Evolutionary conservation across 257 asterid genomes (phyloP).

Genomic region (Lavandula angustifolia): DNA sequence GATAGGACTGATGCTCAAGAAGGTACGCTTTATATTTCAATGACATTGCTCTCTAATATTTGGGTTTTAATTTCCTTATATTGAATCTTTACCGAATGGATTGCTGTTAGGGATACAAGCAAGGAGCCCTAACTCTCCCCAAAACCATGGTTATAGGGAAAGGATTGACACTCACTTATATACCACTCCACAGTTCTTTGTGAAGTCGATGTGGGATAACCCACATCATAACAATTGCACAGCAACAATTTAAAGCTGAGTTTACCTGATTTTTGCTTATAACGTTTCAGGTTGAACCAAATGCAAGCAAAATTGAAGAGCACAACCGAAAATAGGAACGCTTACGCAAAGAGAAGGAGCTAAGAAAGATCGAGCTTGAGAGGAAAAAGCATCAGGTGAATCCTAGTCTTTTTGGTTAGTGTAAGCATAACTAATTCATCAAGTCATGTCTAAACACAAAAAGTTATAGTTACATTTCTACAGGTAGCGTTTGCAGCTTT

Average conservation of each 20-base stretch:
- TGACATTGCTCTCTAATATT: not conserved
- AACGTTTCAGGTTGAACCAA: conserved; percentile 71
- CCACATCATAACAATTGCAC: too few relatives aligned
- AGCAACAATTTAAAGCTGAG: not conserved
- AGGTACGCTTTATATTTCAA: conserved; percentile 35
- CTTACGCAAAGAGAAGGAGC: conserved; percentile 54
- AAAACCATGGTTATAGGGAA: too few relatives aligned
- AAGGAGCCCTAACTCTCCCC: too few relatives aligned
- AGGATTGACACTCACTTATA: too few relatives aligned
- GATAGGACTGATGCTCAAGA: conserved; percentile 53
- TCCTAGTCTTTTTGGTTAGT: conserved; percentile 31
- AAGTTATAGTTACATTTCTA: not conserved
- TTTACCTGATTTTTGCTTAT: conserved; percentile 1
- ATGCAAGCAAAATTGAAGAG: conserved; percentile 63
- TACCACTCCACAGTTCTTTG: too few relatives aligned
- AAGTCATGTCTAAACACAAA: conserved; percentile 9
- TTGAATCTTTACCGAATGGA: not conserved
- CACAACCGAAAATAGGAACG: conserved; percentile 70
- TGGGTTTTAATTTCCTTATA: conserved; percentile 1
- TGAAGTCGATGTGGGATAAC: too few relatives aligned
- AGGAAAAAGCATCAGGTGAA: conserved; percentile 42
- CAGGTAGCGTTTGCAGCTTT: not conserved
- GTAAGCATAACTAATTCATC: conserved; percentile 3
- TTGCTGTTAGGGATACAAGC: too few relatives aligned
- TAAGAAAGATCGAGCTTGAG: conserved; percentile 48